Base-by-base conservation (phyloP, 2,329 filamentous ascomycete genomes). In the Phyllosticta citrichinensis region DNA sequence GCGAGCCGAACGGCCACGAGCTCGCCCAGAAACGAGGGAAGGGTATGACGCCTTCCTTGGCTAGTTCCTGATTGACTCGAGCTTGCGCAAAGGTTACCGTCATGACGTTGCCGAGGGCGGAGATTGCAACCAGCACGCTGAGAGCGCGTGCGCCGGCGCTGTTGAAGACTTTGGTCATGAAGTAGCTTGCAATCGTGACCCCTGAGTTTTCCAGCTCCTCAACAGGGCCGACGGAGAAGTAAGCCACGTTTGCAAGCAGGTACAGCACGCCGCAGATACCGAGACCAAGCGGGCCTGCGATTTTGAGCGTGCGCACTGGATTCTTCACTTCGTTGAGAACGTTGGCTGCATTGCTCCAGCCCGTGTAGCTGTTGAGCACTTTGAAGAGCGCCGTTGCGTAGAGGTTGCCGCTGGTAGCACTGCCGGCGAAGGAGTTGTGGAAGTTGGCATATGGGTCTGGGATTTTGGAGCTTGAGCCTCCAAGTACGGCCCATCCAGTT, bases 281-380 rank as follows among this genome's bases (percentile, higher is more conserved):
- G 8, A 90, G 74, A 0, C 85, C 85, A 0, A 80, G 77, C 0
- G 83, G 75, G 0, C 83, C 82, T 1, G 87, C 86, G 0, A 82
- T 83, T 58, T 81, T 84, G 17, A 89, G 71, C 0, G 87, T 89
- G 14, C 80, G 75, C 0, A 89, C 80, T 0, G 87, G 87, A 62
- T 89, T 79, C 63, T 83, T 83, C 20, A 89, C 86, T 68, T 89
- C 87, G 67, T 87, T 87, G 57, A 89, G 75, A 3, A 89, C 86
- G 65, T 88, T 87, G 71, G 86, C 87, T 64, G 85, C 78, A 63
- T 88, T 89, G 58, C 79, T 54, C 60, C 55, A 58, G 47, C 87
- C 87, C 0, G 84, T 78, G 61, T 88, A 89, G 0, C 85, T 87
- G 69, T 88, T 88, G 53, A 86, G 83, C 0, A 89, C 83, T 65